These are phyloP conservation scores for Curvularia eragrostidis DNA, from an alignment of 2,329 filamentous ascomycete genomes.

Conservation along the genomic window DNA sequence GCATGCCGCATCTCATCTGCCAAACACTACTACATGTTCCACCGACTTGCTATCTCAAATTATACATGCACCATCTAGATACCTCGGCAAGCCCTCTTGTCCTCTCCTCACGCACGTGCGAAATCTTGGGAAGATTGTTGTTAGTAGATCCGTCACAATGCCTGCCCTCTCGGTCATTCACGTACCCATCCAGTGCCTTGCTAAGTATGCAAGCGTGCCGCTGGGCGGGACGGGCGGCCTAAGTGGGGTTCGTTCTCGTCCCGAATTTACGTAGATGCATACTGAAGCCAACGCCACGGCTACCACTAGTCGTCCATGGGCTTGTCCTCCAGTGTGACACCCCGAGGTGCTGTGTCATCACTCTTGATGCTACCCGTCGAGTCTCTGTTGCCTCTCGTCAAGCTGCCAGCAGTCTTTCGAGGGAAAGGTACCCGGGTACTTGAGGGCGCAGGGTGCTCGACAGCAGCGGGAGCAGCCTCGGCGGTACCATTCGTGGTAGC, in stretches of 20 bases:
- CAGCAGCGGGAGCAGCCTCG: conserved; percentile 24
- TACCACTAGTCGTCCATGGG: conserved; percentile 74
- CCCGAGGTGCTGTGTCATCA: conserved; percentile 56
- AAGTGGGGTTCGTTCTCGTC: conserved; percentile 4
- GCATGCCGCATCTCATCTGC: conserved; percentile 28
- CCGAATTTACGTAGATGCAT: conserved; percentile 11
- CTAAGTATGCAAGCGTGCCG: conserved; percentile 6
- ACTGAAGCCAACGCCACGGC: conserved; percentile 15
- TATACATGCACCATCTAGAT: conserved; percentile 27
- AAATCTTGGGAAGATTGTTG: conserved; percentile 7
- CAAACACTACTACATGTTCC: conserved; percentile 26
- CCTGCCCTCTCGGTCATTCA: conserved; percentile 5
- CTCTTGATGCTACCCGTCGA: conserved; percentile 50
- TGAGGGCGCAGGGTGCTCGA: conserved; percentile 43
- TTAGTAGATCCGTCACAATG: conserved; percentile 7
- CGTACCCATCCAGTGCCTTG: conserved; percentile 4
- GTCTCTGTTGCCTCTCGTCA: conserved; percentile 47
- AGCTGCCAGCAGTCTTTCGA: conserved; percentile 45
- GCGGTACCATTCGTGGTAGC: conserved; percentile 51
- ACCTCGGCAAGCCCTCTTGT: conserved; percentile 11
- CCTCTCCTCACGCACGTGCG: conserved; percentile 3
- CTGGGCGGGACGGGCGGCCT: conserved; percentile 4
- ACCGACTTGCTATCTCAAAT: conserved; percentile 23
- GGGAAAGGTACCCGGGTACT: conserved; percentile 46
- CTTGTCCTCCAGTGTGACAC: conserved; percentile 74